Percentiles rank a stretch among this genome's conserved stretches.
These are phyloP conservation scores for Hanseniaspora singularis DNA, from an alignment of 805 yeast genomes.

Conservation along the genomic window DNA sequence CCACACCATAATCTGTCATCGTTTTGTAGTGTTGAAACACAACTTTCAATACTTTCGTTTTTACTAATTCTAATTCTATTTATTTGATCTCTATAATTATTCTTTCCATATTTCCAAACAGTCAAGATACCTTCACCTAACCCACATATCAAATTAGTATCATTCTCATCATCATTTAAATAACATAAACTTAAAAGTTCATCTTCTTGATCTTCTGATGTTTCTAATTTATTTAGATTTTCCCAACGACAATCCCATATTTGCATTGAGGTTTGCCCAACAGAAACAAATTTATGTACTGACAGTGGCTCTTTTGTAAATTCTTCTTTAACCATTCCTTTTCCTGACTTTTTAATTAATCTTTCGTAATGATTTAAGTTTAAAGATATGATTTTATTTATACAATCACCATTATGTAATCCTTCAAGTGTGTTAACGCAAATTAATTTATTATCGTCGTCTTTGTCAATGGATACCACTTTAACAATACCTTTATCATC, in stretches of 20 bases:
- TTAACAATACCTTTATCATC: slow-evolving; percentile 45
- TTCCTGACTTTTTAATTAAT: slow-evolving; percentile 30
- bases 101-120: slow-evolving; percentile 65
- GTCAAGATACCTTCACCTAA: slow-evolving; percentile 88
- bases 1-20: slow-evolving; percentile 63
- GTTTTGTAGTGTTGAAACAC: slow-evolving; percentile 39
- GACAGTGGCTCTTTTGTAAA: slow-evolving; percentile 34
- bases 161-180: slow-evolving; percentile 51
- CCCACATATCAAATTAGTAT: slow-evolving; percentile 54
- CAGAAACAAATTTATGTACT: slow-evolving; percentile 63
- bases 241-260: slow-evolving; percentile 55
- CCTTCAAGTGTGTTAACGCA: slow-evolving; percentile 3
- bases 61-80: slow-evolving; percentile 57
- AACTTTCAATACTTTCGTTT: slow-evolving; percentile 62
- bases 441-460: not conserved
- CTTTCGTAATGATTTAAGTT: slow-evolving; percentile 35
- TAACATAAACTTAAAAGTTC: slow-evolving; percentile 70
- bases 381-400: slow-evolving; percentile 44
- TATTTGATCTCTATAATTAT: slow-evolving; percentile 64
- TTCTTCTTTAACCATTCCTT: slow-evolving; percentile 4
- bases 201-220: slow-evolving; percentile 85
- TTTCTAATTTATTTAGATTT: slow-evolving; percentile 38
- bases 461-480: slow-evolving; percentile 42
- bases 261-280: slow-evolving; percentile 72
- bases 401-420: slow-evolving; percentile 45